A percentile compares a stretch with the other conserved stretches of the same genome.
phyloP scores from a whole-genome alignment of 148 eudicot species.

The Silene latifolia region DNA sequence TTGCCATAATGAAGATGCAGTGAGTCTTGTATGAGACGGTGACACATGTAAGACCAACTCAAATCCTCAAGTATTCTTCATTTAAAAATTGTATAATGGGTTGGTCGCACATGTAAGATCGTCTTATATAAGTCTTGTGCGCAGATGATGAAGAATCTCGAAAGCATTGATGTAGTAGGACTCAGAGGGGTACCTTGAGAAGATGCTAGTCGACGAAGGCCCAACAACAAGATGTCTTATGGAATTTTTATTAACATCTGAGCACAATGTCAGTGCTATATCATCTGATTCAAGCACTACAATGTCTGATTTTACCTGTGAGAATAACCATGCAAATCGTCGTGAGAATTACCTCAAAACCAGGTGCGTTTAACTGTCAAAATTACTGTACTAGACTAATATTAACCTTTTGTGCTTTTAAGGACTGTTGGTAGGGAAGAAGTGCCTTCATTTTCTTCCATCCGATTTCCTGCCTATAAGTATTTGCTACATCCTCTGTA shows the following conservation, averaged over 20 bases:
- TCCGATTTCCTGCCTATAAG: slow-evolving; percentile 53
- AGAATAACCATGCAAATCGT: neutral
- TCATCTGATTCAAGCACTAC: slow-evolving; percentile 76
- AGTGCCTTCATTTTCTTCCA: slow-evolving; percentile 58
- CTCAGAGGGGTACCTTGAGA: slow-evolving; percentile 36
- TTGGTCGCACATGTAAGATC: neutral
- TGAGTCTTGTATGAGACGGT: neutral
- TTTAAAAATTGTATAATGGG: neutral
- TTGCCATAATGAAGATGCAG: neutral
- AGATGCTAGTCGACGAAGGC: slow-evolving; percentile 60
- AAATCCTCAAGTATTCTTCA: neutral
- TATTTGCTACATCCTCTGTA: slow-evolving; percentile 55
- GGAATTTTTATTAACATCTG: slow-evolving; percentile 30
- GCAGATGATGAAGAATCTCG: neutral
- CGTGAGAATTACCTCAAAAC: neutral
- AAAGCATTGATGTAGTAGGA: neutral
- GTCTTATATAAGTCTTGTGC: neutral
- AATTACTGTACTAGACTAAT: neutral
- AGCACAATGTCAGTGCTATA: slow-evolving; percentile 41
- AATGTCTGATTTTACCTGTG: slow-evolving; percentile 65
- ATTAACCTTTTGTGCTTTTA: slow-evolving; percentile 47
- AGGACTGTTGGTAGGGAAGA: slow-evolving; percentile 51
- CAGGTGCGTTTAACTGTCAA: neutral
- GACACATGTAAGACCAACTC: neutral
- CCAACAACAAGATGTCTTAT: slow-evolving; percentile 75